Evolutionary conservation across 306 rosid species (phyloP).

Genomic region (Quercus gilva): DNA sequence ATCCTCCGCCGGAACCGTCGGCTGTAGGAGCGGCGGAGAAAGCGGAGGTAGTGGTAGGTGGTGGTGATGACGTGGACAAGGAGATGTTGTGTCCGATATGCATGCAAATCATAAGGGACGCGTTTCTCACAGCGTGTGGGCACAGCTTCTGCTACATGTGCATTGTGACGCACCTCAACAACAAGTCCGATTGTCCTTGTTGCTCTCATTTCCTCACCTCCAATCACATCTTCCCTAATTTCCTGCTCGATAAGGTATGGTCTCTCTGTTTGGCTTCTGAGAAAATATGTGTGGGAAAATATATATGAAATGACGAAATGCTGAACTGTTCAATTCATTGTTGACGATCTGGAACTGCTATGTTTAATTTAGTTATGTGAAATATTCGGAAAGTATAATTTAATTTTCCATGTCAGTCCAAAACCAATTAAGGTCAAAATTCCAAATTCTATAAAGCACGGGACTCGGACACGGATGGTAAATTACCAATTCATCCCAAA

Average conservation of each 20-base stretch:
- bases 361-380: no score
- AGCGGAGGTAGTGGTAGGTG: conserved; percentile 25
- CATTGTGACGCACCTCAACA: conserved; percentile 84
- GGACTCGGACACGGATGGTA: no score
- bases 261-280: neutral
- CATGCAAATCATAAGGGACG: conserved; percentile 85
- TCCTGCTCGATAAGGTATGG: conserved; percentile 78
- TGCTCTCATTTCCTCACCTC: conserved; percentile 77
- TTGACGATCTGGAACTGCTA: neutral
- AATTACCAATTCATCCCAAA: no score
- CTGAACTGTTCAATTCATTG: neutral
- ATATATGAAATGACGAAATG: neutral
- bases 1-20: conserved; percentile 3
- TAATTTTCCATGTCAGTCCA: no score
- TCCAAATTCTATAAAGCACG: no score
- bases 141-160: conserved; percentile 98
- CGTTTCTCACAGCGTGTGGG: conserved; percentile 84
- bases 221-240: conserved; percentile 73
- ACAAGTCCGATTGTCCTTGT: conserved; percentile 96
- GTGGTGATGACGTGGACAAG: conserved; percentile 41
- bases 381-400: no score
- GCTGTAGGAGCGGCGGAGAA: neutral
- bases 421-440: no score
- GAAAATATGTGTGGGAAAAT: neutral
- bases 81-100: conserved; percentile 94